Percentiles rank a stretch among this genome's conserved stretches.
phyloP scores from a whole-genome alignment of 2,329 filamentous ascomycete genomes.

The Clarireedia homoeocarpa region DNA sequence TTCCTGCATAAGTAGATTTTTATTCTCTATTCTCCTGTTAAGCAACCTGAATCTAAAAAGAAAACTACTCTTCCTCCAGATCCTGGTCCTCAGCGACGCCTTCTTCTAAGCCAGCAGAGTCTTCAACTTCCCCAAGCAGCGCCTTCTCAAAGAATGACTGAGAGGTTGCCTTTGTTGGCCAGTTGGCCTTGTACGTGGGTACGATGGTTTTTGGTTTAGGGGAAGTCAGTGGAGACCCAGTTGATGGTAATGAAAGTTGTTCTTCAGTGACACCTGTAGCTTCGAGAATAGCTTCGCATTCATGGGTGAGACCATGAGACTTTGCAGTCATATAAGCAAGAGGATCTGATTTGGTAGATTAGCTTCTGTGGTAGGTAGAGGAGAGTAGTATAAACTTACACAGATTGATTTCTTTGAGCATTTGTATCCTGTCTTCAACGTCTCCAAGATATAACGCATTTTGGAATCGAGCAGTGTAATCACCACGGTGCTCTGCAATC shows the following conservation, averaged over 20 bases:
- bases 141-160: constrained; percentile 96
- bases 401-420: constrained; percentile 98
- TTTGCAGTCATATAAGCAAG: constrained; percentile 94
- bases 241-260: constrained; percentile 68
- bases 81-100: too few species aligned
- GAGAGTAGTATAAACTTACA: constrained; percentile 45
- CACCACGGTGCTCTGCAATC: constrained; percentile 94
- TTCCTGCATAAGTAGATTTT: too few species aligned
- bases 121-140: constrained; percentile 79
- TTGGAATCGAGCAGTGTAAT: constrained; percentile 94
- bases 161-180: constrained; percentile 89
- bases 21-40: too few species aligned
- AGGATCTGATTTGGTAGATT: constrained; percentile 54
- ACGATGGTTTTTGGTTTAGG: constrained; percentile 62
- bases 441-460: constrained; percentile 92
- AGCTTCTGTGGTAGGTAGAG: constrained; percentile 21
- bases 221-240: constrained; percentile 61
- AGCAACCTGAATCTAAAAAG: too few species aligned
- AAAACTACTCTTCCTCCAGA: too few species aligned
- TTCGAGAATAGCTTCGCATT: constrained; percentile 86
- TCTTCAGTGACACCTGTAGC: constrained; percentile 86
- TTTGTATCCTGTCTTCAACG: constrained; percentile 86
- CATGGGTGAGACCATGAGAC: constrained; percentile 79
- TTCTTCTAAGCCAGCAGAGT: constrained; percentile 22
- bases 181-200: constrained; percentile 81